phyloP scores from a whole-genome alignment of 148 eudicot genomes.

The Talinum fruticosum region DNA sequence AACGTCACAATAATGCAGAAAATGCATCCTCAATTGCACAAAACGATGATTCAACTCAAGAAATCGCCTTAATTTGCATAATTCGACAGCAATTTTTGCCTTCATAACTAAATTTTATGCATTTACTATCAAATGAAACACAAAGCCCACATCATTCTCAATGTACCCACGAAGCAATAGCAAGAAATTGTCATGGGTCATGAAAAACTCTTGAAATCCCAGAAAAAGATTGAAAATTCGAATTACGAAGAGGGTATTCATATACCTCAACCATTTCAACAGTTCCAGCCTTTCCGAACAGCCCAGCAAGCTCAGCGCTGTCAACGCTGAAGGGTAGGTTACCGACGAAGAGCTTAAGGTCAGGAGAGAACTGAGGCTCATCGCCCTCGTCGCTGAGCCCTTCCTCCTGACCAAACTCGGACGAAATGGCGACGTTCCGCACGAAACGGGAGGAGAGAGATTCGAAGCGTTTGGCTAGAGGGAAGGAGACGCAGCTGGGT shows the following conservation, averaged over 20 bases:
- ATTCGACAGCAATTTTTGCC: too few relatives aligned
- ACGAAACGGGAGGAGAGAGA: conserved; percentile 32
- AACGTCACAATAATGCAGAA: background rate
- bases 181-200: background rate
- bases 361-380: conserved; percentile 48
- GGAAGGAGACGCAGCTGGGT: conserved; percentile 20
- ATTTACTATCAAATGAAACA: background rate
- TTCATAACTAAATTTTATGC: background rate
- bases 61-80: background rate
- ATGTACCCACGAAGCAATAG: background rate
- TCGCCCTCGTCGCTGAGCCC: conserved; percentile 24
- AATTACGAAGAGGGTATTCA: background rate
- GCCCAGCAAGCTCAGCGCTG: conserved; percentile 70
- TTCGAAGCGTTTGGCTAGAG: conserved; percentile 15
- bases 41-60: background rate
- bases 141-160: background rate
- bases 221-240: background rate
- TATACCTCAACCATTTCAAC: conserved; percentile 32
- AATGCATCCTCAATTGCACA: background rate
- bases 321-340: conserved; percentile 80
- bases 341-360: conserved; percentile 76
- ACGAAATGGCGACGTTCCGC: conserved; percentile 46
- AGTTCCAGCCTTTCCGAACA: conserved; percentile 67
- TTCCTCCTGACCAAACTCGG: conserved; percentile 54
- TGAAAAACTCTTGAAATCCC: too few relatives aligned